Base-by-base conservation (phyloP, 169 alveolate species). In the Plasmodium berghei region DNA sequence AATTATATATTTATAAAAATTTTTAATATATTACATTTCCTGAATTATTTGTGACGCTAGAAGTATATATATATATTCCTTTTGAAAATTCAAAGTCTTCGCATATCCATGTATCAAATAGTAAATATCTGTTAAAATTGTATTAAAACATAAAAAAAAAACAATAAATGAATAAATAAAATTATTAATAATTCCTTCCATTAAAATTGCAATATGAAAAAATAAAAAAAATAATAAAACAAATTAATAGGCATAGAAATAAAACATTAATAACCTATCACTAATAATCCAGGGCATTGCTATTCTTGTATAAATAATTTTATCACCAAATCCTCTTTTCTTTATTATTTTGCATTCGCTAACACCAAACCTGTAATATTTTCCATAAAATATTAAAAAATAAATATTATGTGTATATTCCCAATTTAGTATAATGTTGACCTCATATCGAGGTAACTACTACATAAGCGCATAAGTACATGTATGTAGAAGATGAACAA, bases 241-340 rank as follows among this genome's bases (percentile, higher is more conserved):
- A 49, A 1, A 49, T 49, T 49, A 14, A 49, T 1, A n/a, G 59
- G 59, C 40, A 1, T 28, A 28, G 5, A 28, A 4, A 4, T 4
- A 34, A 34, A 34, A 4, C 42, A 14, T 12, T 14, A 16, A 16
- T 34, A 26, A 75, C 89, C 89, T 75, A 45, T 75, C 89, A 22
- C 61, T 75, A 22, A 75, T 49, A 28, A 75, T 49, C 89, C 89
- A 75, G 6, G 89, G 89, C 89, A 63, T 75, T 6, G 89, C 89
- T 63, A 75, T 63, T 75, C 45, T 75, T n/a, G 89, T 48, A 54
- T 63, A 75, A 22, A 75, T 70, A 22, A 75, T 75, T 75, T 75
- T 75, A 22, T 75, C 89, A 3, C 63, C 18, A 20, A 63, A 34
- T 20, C 89, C 89, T 48, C 89, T 55, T 12, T 62, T 59, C 72